phyloP scores from a whole-genome alignment of 257 asterid genomes.

The Nicotiana benthamiana region DNA sequence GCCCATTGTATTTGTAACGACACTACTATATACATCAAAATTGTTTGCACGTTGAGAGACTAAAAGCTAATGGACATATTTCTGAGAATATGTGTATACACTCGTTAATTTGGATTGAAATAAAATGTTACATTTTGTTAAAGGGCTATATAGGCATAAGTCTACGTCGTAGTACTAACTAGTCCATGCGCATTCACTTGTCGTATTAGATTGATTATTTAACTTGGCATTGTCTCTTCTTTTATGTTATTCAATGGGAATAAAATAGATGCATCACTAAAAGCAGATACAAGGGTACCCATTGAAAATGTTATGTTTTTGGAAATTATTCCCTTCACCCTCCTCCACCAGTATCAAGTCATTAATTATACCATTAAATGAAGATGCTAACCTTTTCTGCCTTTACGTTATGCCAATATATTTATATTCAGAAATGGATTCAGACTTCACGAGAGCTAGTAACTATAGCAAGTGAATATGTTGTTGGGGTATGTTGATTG shows the following conservation, averaged over 20 bases:
- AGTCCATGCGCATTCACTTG: conserved; percentile 32
- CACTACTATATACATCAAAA: not conserved
- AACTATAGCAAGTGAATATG: too few species aligned
- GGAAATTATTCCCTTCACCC: not conserved
- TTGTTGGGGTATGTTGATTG: too few species aligned
- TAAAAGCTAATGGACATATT: not conserved
- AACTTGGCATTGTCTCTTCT: conserved; percentile 22
- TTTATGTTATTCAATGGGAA: conserved; percentile 26
- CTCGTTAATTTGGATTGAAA: not conserved
- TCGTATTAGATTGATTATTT: not conserved
- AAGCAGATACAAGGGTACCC: not conserved
- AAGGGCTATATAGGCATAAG: not conserved
- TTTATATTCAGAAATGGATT: too few species aligned
- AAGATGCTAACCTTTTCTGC: not conserved
- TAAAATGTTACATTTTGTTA: not conserved
- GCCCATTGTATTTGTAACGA: not conserved
- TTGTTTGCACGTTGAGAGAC: not conserved
- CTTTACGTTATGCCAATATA: not conserved
- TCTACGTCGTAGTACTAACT: not conserved
- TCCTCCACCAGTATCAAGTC: not conserved
- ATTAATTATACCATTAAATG: not conserved
- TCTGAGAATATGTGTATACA: not conserved
- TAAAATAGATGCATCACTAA: conserved; percentile 12
- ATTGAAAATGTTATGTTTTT: not conserved
- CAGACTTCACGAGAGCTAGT: too few species aligned